Conservation (phyloP, 164 flowering plant genomes). For the Vitis rupestris region DNA sequence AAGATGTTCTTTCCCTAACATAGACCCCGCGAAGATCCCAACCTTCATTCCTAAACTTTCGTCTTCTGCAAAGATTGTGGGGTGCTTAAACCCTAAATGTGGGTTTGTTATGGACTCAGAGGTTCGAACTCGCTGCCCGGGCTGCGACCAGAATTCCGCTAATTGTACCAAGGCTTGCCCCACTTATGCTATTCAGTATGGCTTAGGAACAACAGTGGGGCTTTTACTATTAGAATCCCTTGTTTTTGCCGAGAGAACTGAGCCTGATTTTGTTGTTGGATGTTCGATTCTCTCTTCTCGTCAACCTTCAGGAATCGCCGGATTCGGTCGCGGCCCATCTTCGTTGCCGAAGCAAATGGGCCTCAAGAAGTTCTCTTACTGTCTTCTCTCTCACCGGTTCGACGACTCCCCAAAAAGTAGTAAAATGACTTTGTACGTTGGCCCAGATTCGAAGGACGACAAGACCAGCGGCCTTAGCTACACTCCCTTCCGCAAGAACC, state of each 20-base stretch:
- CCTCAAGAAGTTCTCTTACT: conserved; percentile 47
- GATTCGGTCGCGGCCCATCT: conserved; percentile 46
- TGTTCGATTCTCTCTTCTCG: conserved; percentile 44
- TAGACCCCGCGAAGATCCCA: conserved; percentile 22
- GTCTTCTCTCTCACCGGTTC: conserved; percentile 62
- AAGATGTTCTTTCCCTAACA: conserved; percentile 26
- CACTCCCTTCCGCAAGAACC: conserved; percentile 62
- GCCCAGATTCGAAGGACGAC: conserved; percentile 19
- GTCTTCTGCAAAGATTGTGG: conserved; percentile 34
- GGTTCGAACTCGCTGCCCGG: conserved; percentile 20
- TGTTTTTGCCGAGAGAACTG: conserved; percentile 16
- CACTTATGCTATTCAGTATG: conserved; percentile 36
- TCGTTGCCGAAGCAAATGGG: conserved; percentile 52
- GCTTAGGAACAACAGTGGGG: conserved; percentile 46
- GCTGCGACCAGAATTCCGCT: conserved; percentile 14
- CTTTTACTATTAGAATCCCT: conserved; percentile 36
- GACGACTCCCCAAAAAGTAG: conserved; percentile 49
- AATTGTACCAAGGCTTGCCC: conserved; percentile 39
- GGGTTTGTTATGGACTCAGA: conserved; percentile 25
- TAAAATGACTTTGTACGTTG: conserved; percentile 36
- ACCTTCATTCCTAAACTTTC: conserved; percentile 43
- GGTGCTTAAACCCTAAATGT: conserved; percentile 49
- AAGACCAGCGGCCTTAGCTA: conserved; percentile 38
- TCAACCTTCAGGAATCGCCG: conserved; percentile 55
- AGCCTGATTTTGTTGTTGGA: conserved; percentile 40